phyloP scores from a whole-genome alignment of 1,284 basidiomycete species.

The Xerocomus amazonicus region DNA sequence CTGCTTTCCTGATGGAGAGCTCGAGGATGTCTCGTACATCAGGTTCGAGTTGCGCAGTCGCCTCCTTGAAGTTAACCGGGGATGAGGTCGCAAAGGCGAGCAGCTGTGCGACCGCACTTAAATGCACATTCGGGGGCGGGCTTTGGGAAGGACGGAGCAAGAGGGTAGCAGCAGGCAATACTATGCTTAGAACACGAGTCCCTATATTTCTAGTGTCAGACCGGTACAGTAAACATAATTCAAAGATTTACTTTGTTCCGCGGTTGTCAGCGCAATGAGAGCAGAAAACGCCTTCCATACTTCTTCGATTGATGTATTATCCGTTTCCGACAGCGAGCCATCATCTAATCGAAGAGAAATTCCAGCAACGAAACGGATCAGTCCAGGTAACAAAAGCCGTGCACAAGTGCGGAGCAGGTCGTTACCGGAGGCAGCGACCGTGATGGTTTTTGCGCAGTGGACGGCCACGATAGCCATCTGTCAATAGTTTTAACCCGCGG shows the following conservation, averaged over 20 bases:
- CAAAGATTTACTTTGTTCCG: constrained; percentile 58
- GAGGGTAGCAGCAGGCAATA: constrained; percentile 78
- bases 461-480: constrained; percentile 80
- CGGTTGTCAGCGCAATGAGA: constrained; percentile 56
- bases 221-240: neutral
- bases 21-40: constrained; percentile 68
- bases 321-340: constrained; percentile 48
- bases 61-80: constrained; percentile 84
- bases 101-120: constrained; percentile 70
- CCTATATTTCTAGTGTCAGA: constrained; percentile 39
- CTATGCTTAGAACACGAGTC: constrained; percentile 66
- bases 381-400: constrained; percentile 70
- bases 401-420: constrained; percentile 70
- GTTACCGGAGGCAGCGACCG: constrained; percentile 61
- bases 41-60: constrained; percentile 66
- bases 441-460: constrained; percentile 82
- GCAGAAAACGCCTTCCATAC: constrained; percentile 77
- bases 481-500: constrained; percentile 22
- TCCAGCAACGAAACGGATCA: constrained; percentile 77
- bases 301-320: constrained; percentile 67
- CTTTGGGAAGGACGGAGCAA: constrained; percentile 59
- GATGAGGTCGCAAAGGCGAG: constrained; percentile 73
- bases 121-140: constrained; percentile 49
- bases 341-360: constrained; percentile 59
- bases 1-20: constrained; percentile 71